A percentile compares a stretch with the other conserved stretches of the same genome.
These are phyloP conservation scores for Persicaria maculosa DNA, from an alignment of 148 eudicot genomes.

Conservation along the genomic window DNA sequence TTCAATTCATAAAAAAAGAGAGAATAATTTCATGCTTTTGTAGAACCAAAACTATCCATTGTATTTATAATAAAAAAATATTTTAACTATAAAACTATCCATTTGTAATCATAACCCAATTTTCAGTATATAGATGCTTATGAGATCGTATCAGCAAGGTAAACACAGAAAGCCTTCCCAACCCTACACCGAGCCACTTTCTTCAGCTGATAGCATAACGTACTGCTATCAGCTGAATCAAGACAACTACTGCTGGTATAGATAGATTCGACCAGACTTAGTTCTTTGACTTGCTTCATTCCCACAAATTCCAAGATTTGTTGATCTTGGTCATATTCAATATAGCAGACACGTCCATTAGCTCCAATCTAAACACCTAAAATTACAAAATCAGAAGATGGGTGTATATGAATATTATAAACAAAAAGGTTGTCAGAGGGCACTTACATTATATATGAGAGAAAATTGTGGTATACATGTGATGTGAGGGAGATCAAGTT, in stretches of 20 bases:
- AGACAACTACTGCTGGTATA: conserved; percentile 22
- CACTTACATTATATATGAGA: neutral
- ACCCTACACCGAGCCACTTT: too few species aligned
- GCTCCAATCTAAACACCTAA: conserved; percentile 65
- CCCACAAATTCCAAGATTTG: conserved; percentile 72
- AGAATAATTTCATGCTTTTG: too few species aligned
- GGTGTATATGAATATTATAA: neutral
- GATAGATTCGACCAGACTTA: conserved; percentile 60
- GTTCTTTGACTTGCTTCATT: conserved; percentile 84
- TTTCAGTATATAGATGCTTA: too few species aligned
- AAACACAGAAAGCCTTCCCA: too few species aligned
- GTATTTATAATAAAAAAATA: too few species aligned
- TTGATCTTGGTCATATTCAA: conserved; percentile 52
- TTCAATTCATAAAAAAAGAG: too few species aligned
- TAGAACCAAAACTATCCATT: too few species aligned
- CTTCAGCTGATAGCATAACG: too few species aligned
- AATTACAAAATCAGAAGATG: conserved; percentile 8
- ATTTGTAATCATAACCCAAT: too few species aligned
- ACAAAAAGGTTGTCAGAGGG: neutral
- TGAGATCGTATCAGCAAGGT: too few species aligned
- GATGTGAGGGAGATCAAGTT: neutral
- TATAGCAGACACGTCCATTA: conserved; percentile 96
- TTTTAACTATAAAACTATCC: too few species aligned
- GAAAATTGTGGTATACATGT: neutral
- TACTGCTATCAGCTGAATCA: conserved; percentile 31